phyloP scores from a whole-genome alignment of 306 rosid genomes.

The Sphenostylis stenocarpa region DNA sequence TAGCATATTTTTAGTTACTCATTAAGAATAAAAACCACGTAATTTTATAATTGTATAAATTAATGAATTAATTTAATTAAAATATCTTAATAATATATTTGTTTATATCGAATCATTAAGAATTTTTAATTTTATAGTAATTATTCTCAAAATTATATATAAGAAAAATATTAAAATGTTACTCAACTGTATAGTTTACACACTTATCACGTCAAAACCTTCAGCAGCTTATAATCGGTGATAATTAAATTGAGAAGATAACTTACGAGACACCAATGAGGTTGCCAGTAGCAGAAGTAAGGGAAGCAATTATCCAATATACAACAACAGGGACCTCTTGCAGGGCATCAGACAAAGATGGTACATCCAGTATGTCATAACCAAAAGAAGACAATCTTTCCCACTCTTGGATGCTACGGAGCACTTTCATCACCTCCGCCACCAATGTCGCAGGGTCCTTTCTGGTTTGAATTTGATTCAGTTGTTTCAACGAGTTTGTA shows the following conservation, averaged over 20 bases:
- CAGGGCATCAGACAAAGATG: constrained; percentile 32
- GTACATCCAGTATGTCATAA: constrained; percentile 34
- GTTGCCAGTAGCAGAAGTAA: constrained; percentile 21
- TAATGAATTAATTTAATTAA: background rate
- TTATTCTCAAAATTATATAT: too few relatives aligned
- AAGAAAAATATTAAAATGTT: too few relatives aligned
- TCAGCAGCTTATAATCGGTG: too few relatives aligned
- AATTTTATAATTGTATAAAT: background rate
- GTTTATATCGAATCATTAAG: too few relatives aligned
- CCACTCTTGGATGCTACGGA: constrained; percentile 41
- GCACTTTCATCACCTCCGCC: constrained; percentile 24
- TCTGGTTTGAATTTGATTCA: constrained; percentile 30
- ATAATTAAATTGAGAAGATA: background rate
- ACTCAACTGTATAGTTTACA: too few relatives aligned
- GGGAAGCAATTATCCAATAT: constrained; percentile 31
- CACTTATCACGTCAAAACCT: too few relatives aligned
- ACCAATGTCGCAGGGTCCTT: background rate
- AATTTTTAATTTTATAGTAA: too few relatives aligned
- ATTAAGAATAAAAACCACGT: background rate
- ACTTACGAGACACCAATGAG: constrained; percentile 32
- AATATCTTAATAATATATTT: background rate
- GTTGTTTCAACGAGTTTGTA: constrained; percentile 17
- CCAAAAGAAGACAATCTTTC: constrained; percentile 30
- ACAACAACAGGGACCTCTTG: constrained; percentile 39
- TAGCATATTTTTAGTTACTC: background rate